These are phyloP conservation scores for Vaccinium vitisidaea DNA, from an alignment of 148 eudicot species.

Conservation along the genomic window DNA sequence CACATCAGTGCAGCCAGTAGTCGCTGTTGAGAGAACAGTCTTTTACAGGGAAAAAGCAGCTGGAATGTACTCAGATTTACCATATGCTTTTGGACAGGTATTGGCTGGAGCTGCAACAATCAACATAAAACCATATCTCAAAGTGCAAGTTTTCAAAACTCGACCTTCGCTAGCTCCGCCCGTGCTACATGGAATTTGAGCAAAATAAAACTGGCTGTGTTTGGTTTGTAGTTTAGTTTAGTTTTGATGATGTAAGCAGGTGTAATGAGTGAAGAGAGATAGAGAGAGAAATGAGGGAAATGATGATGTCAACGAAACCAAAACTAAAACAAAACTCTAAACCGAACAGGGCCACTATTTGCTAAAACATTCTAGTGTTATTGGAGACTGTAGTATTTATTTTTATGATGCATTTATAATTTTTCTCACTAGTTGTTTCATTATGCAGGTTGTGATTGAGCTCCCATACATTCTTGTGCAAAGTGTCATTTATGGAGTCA, in stretches of 20 bases:
- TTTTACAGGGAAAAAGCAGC: constrained; percentile 72
- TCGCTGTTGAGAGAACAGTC: constrained; percentile 62
- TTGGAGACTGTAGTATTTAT: background rate
- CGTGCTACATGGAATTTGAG: background rate
- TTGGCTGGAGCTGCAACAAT: background rate
- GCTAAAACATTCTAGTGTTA: background rate
- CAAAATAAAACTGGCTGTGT: no score
- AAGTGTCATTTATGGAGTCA: no score
- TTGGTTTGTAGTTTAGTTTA: no score
- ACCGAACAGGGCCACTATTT: no score
- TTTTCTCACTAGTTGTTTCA: background rate
- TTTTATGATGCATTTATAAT: background rate
- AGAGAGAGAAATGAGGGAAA: no score
- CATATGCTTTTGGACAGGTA: constrained; percentile 74
- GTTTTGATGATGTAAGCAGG: no score
- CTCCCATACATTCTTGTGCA: no score
- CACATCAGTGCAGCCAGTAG: constrained; percentile 59
- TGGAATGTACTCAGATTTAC: constrained; percentile 66
- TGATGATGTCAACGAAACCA: no score
- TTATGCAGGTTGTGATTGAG: constrained; percentile 11
- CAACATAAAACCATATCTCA: background rate
- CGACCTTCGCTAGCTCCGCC: background rate
- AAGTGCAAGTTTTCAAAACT: background rate
- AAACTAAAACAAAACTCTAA: no score
- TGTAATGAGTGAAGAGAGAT: no score